Base-by-base conservation (phyloP, 2,329 filamentous ascomycete species). In the Diaporthe sp. region DNA sequence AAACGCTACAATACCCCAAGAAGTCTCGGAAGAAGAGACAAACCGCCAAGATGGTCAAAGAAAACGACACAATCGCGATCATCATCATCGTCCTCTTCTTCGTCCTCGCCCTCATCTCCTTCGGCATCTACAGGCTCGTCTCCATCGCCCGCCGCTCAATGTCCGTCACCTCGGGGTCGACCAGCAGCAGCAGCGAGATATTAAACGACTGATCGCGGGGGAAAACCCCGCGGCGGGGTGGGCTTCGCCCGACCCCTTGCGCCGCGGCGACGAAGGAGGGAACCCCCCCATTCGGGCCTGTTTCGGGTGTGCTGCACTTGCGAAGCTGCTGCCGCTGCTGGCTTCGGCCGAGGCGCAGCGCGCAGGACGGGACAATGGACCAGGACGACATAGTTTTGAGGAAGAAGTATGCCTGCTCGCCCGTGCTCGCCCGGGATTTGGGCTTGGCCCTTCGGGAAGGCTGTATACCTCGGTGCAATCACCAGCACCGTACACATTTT, bases 41-140 rank as follows among this genome's bases (percentile, higher is more conserved):
- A 25, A 78, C 82, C 81, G 82, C 83, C 82, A 86, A 79, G 79
- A 92, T 90, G 88, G 86, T 88, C 80, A 90, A 93, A 83, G 85
- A 89, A 85, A 93, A 93, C 88, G 88, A 93, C 84, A 89, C 90
- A 80, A 93, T 93, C 83, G 91, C 91, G 79, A 87, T 93, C 83
- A 93, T 93, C 82, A 89, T 93, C 84, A 92, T 93, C 83, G 83
- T 93, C 74, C 88, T 93, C 79, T 93, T 93, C 85, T 82, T 91
- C 80, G 84, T 93, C 67, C 88, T 93, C 65, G 90, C 90, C 72
- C 84, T 86, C 76, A 90, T 93, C 73, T 88, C 89, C 10, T 92
- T 92, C 79, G 91, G 90, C 77, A 93, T 93, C 83, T 92, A 90
- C 84, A 87, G 88, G 76, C 84, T 93, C 12, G 91, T 93, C 68